Evolutionary conservation across 139 green algal genomes (phyloP), one percentile per base, ranked within the genome.

Genomic region (Picochlorum sp.): DNA sequence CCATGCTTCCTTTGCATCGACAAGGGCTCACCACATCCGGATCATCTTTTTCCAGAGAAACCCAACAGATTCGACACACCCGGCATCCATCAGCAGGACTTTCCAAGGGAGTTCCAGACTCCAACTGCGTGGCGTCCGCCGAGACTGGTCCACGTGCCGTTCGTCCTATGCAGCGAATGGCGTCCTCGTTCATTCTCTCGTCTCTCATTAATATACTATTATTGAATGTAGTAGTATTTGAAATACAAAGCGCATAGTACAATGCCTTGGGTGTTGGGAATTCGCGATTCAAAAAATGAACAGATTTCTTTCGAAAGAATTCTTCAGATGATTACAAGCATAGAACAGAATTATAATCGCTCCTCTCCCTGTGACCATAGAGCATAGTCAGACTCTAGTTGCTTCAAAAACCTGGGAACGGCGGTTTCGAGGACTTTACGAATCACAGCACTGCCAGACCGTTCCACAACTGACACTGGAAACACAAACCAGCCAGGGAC

Each of bases 341-440:
- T 13, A 54, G 3, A 10, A n/a, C n/a, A 44, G 24, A 28, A 28
- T 62, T 13, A 79, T 63, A 54, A 90, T 84, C 47, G 16, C 47
- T 20, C 16, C 15, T 54, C 47, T 1, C 88, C 88, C 1, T 63
- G 58, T 4, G 87, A 85, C 88, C 88, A 95, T 2, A 68, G 44
- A 49, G 63, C 50, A 64, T 95, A 95, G 61, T 95, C 88, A 4
- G 50, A 67, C 11, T 77, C 60, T 34, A 95, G 80, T 75, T 95
- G 88, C 54, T 70, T 52, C 70, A 95, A 62, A 71, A 95, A 95
- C 4, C 82, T 70, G 1, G 88, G 88, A 59, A 95, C 83, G 60
- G 83, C 81, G 7, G 69, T 72, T 41, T 79, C 75, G 10, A 95
- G 75, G 37, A 90, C 79, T 18, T 64, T 59, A 54, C 79, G 69